Evolutionary conservation across 192 early-diverging fungal species (phyloP), one percentile per base, ranked within the genome.

Genomic region (Coemansia sp.): DNA sequence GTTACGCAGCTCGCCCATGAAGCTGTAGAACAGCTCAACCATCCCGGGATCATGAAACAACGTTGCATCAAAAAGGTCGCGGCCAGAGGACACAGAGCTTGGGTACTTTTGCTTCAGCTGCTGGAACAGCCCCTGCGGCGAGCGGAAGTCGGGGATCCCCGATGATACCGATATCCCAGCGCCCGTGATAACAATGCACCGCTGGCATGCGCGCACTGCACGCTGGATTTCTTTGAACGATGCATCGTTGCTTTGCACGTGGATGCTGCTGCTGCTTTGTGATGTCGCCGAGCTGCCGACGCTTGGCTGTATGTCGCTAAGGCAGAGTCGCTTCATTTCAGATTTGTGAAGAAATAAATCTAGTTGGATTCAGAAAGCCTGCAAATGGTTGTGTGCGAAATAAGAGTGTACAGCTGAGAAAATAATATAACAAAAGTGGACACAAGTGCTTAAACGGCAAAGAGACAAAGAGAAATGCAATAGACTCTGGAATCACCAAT

Each of bases 121-220:
- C 18, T 89, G 84, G 59, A 96, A 99, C 25, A 99, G 91, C 7
- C 96, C 96, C 29, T 90, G 88, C 33, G 93, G 87, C 12, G 95
- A 97, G 65, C 96, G 89, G 60, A 99, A 99, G 63, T 99, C 97
- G 15, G 97, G 97, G 53, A 99, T 96, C 23, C 95, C 96, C 25
- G 93, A 97, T 7, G 93, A 94, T 0, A 97, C 95, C 0, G 95
- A 97, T 10, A 91, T 89, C 29, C 94, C 92, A 3, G 93, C 93
- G 23, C 79, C 79, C 1, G 79, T 81, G 45, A 81, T 81, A 37
- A 81, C 71, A 16, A 81, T 62, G 59, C 79, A 81, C 2, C 74
- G 70, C 69, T 81, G 72, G 67, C 67, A 61, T 15, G 40, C 67
- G 35, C 63, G 66, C 20, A 81, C 74, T 9, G 79, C 79, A 23